Base-by-base conservation (phyloP, 2,329 filamentous ascomycete species). In the Hypoxylon sp. region DNA sequence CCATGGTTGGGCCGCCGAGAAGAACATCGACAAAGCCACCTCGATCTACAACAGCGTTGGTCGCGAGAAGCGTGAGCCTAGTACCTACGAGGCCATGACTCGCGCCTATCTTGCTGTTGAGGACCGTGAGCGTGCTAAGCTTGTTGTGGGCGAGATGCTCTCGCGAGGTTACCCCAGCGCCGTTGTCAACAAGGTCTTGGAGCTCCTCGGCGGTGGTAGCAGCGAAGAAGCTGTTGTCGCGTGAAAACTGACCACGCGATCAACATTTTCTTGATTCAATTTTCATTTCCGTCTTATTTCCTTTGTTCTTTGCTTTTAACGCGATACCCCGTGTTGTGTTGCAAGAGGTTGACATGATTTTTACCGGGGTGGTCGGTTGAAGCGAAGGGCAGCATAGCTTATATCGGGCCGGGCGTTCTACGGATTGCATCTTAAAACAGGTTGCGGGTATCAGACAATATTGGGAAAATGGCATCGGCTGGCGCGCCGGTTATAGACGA, bases 11-110 rank as follows among this genome's bases (percentile, higher is more conserved):
- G 93, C 95, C 20, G 86, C 90, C 12, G 91, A 92, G 77, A 91
- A 91, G 79, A 87, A 96, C 68, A 91, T 98, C 45, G 80, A 82
- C 64, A 94, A 93, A 79, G 92, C 93, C 16, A 88, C 90, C 75
- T 81, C 85, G 22, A 89, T 97, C 66, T 99, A 97, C 76, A 86
- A 91, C 63, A 84, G 86, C n/a, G 89, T 99, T 2, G 87, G 89
- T 7, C 85, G 88, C 26, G 86, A 89, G 57, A 93, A 90, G 81
- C 90, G 96, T 61, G 96, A 99, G 82, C 96, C 96, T 2, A 97
- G 93, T 83, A 99, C 96, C 3, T 99, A 99, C 78, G 96, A 99
- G 81, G 94, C 95, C 40, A 99, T 99, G 96, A 97, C 94, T 4
- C 87, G 96, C 46, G 96, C 96, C 0, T 97, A 91, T 80, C 87